Conservation (phyloP, 2,329 filamentous ascomycete species). For the Penicillium crustosum region DNA sequence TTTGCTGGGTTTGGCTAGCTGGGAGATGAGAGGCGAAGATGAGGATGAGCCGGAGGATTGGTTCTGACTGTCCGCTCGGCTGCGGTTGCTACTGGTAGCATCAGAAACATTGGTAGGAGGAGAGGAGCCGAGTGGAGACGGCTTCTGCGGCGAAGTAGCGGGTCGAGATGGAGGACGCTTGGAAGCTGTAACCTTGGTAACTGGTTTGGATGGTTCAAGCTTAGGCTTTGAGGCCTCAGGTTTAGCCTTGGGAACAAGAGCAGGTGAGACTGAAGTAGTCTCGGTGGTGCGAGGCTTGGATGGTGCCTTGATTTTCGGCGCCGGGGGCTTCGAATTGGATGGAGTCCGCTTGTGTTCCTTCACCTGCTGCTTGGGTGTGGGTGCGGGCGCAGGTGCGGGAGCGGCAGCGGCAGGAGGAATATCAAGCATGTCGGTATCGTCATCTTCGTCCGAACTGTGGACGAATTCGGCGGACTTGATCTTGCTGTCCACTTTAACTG, state of each 20-base stretch:
- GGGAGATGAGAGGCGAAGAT: constrained; percentile 47
- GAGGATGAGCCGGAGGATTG: constrained; percentile 46
- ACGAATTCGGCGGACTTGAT: constrained; percentile 57
- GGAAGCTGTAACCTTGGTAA: constrained; percentile 35
- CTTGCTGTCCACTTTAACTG: constrained; percentile 43
- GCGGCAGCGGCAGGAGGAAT: constrained; percentile 32
- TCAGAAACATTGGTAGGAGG: constrained; percentile 63
- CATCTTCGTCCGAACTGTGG: constrained; percentile 53
- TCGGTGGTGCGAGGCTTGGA: constrained; percentile 22
- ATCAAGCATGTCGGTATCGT: constrained; percentile 34
- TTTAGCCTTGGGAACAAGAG: constrained; percentile 27
- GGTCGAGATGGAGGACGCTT: constrained; percentile 41
- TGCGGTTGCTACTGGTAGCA: constrained; percentile 48
- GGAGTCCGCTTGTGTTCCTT: constrained; percentile 17
- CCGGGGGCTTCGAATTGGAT: constrained; percentile 18
- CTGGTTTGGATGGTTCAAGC: constrained; percentile 25
- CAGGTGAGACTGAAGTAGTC: constrained; percentile 14
- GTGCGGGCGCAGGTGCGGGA: background rate
- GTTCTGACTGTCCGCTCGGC: constrained; percentile 42
- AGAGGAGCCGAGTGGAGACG: constrained; percentile 61
- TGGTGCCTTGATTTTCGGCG: constrained; percentile 20
- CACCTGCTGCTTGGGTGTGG: constrained; percentile 23
- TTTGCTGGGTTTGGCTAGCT: constrained; percentile 35
- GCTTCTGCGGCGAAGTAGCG: constrained; percentile 59
- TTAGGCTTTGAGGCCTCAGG: constrained; percentile 16